A percentile compares a stretch with the other conserved stretches of the same genome.
These are phyloP conservation scores for Basidiobolus meristosporus DNA, from an alignment of 371 early-diverging fungal species.

Conservation along the genomic window DNA sequence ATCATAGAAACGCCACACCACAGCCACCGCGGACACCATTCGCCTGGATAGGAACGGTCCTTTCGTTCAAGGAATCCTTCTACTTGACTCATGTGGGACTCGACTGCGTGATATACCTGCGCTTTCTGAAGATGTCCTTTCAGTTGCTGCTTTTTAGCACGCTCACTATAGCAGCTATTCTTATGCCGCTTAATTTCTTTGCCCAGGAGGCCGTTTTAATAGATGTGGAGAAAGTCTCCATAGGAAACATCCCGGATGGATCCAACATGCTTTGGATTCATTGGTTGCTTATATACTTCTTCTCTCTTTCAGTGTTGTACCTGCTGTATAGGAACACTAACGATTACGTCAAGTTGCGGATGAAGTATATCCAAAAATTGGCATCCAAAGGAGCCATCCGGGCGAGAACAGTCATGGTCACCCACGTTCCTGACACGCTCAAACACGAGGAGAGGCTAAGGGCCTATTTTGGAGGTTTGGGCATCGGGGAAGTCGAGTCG, in stretches of 20 bases:
- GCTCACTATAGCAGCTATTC: slow-evolving; percentile 17
- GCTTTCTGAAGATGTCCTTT: slow-evolving; percentile 35
- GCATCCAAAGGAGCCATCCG: slow-evolving; percentile 6
- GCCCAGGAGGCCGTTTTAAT: slow-evolving; percentile 7
- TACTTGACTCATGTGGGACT: slow-evolving; percentile 26
- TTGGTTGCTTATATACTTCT: slow-evolving; percentile 11
- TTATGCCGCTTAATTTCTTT: slow-evolving; percentile 27
- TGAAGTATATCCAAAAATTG: slow-evolving; percentile 6
- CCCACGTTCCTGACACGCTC: slow-evolving; percentile 12
- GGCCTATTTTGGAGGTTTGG: slow-evolving; percentile 11
- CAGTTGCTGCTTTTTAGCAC: slow-evolving; percentile 25
- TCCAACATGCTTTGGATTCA: slow-evolving; percentile 18
- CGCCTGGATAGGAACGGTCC: slow-evolving; percentile 13
- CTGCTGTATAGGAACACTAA: slow-evolving; percentile 21
- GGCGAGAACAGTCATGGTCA: slow-evolving; percentile 13
- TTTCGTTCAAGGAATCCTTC: slow-evolving; percentile 19
- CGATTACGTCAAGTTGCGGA: slow-evolving; percentile 17
- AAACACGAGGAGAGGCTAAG: slow-evolving; percentile 12
- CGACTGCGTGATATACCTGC: slow-evolving; percentile 41
- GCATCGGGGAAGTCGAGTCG: slow-evolving; percentile 15
- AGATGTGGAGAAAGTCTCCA: slow-evolving; percentile 14
- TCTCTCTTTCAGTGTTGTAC: slow-evolving; percentile 19
- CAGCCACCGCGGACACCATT: slow-evolving; percentile 11
- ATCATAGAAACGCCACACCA: slow-evolving; percentile 13
- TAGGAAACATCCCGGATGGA: slow-evolving; percentile 15